Percentiles rank a stretch among this genome's conserved stretches.
phyloP scores from a whole-genome alignment of 2,329 filamentous ascomycete genomes.

The Lasiodiplodia theobromae region DNA sequence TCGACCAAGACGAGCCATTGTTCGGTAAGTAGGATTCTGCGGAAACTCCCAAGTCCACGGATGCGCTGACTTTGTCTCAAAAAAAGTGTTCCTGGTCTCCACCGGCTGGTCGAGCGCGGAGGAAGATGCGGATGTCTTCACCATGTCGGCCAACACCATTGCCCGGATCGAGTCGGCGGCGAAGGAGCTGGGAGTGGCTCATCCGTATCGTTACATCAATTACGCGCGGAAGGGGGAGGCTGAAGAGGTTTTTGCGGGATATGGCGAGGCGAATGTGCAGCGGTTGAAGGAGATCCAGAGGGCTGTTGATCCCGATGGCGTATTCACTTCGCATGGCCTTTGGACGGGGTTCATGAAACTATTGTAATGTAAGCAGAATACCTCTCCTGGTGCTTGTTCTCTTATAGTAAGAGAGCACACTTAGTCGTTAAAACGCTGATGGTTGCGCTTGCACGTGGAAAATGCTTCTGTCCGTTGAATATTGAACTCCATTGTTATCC shows the following conservation, averaged over 20 bases:
- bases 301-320: conserved; percentile 33
- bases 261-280: conserved; percentile 32
- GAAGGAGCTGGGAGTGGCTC: not conserved
- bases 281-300: conserved; percentile 26
- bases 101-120: not conserved
- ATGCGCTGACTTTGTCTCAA: not conserved
- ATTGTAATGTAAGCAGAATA: not conserved
- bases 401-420: too few species aligned
- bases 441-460: too few species aligned
- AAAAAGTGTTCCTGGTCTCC: not conserved
- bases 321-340: conserved; percentile 32
- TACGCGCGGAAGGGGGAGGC: not conserved
- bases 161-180: not conserved
- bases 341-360: not conserved
- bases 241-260: conserved; percentile 34
- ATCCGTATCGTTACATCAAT: conserved; percentile 12
- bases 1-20: not conserved
- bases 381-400: too few species aligned
- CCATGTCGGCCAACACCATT: not conserved
- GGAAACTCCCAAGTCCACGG: not conserved
- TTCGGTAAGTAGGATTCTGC: not conserved
- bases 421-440: too few species aligned
- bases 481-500: too few species aligned
- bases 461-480: too few species aligned
- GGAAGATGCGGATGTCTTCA: not conserved